These are phyloP conservation scores for Tetrastigma voinierianum DNA, from an alignment of 164 flowering plant genomes.

Conservation along the genomic window DNA sequence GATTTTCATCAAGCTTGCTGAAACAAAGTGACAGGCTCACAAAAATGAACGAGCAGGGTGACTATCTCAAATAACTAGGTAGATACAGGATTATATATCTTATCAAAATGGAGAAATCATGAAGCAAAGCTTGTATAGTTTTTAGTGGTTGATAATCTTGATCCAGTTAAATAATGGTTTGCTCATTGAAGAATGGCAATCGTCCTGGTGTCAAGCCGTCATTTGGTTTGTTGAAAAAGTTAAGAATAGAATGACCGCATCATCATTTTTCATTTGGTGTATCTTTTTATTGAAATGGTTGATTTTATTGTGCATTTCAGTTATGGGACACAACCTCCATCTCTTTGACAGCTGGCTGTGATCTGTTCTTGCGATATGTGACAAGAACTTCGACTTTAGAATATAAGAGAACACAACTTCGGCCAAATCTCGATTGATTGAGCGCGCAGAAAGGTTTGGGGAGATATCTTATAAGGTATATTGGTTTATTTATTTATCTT, in stretches of 20 bases:
- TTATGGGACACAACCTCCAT: constrained; percentile 94
- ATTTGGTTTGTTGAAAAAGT: background rate
- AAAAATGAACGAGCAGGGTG: too few species aligned
- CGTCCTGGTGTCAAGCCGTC: background rate
- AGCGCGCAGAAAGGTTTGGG: constrained; percentile 95
- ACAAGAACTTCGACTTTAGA: constrained; percentile 95
- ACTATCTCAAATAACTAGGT: too few species aligned
- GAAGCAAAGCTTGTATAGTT: background rate
- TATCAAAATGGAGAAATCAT: background rate
- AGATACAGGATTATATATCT: background rate
- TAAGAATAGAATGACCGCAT: background rate
- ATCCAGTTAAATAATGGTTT: too few species aligned
- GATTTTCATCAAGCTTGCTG: too few species aligned
- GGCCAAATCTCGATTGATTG: constrained; percentile 90
- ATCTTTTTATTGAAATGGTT: constrained; percentile 13
- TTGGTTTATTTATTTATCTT: background rate
- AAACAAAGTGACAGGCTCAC: too few species aligned
- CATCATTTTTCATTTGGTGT: background rate
- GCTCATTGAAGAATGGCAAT: background rate
- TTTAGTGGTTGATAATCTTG: too few species aligned
- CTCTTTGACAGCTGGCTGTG: constrained; percentile 95
- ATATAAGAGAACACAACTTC: constrained; percentile 84
- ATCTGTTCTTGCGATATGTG: constrained; percentile 91
- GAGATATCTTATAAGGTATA: constrained; percentile 89
- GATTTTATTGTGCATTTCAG: constrained; percentile 37